Evolutionary conservation across 345 rosid species (phyloP).

Genomic region (Hypericum perforatum): DNA sequence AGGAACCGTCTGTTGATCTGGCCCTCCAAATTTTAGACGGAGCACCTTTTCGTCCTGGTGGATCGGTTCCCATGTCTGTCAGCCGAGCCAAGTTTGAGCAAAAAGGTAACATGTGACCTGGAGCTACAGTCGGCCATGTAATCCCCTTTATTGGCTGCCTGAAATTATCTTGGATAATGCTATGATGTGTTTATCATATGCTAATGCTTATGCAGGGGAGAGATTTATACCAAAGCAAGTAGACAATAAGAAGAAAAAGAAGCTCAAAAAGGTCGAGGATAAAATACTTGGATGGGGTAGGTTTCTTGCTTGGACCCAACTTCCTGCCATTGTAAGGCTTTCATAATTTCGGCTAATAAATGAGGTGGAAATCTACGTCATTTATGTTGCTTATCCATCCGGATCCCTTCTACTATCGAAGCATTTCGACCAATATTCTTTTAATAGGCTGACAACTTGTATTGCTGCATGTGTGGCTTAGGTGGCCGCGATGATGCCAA

Average conservation of each 20-base stretch:
- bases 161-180: background rate
- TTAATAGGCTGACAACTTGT: constrained; percentile 4
- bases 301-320: constrained; percentile 10
- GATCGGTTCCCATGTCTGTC: constrained; percentile 70
- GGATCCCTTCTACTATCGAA: too few species aligned
- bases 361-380: background rate
- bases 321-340: too few species aligned
- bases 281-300: constrained; percentile 97
- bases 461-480: constrained; percentile 21
- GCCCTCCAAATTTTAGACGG: constrained; percentile 91
- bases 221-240: constrained; percentile 65
- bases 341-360: too few species aligned
- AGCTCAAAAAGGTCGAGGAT: constrained; percentile 80
- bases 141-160: background rate
- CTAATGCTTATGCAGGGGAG: constrained; percentile 47
- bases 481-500: constrained; percentile 96
- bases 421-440: too few species aligned
- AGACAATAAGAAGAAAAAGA: constrained; percentile 83
- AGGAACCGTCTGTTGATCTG: constrained; percentile 97
- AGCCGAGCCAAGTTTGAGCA: constrained; percentile 82
- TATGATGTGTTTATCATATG: background rate
- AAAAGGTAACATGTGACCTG: constrained; percentile 45
- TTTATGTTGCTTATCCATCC: background rate
- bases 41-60: constrained; percentile 76
- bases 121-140: background rate